These are phyloP conservation scores for Globisporangium polare DNA, from an alignment of 352 stramenopile species.

Conservation along the genomic window DNA sequence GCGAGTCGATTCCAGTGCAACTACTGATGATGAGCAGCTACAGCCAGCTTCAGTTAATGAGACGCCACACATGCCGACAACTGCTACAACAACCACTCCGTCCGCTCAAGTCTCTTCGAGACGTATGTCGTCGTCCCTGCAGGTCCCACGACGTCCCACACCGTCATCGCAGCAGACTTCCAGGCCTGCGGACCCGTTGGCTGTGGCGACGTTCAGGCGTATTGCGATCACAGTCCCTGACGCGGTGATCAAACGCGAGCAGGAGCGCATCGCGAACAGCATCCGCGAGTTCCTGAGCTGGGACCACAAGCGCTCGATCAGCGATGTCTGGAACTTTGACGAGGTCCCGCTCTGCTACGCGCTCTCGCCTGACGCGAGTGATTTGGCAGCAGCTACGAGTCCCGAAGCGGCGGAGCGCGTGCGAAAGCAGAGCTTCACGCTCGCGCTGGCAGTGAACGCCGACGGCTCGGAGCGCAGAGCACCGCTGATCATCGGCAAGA, in stretches of 20 bases:
- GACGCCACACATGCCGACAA: too few species aligned
- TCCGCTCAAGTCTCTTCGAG: too few species aligned
- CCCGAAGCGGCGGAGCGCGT: too few species aligned
- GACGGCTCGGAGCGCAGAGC: conserved; percentile 13
- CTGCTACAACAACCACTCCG: too few species aligned
- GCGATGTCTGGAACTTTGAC: conserved; percentile 22
- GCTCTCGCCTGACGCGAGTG: conserved; percentile 4
- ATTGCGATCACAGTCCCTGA: background rate
- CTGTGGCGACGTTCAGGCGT: background rate
- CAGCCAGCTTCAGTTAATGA: too few species aligned
- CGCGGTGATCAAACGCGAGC: conserved; percentile 15
- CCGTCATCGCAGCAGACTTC: background rate
- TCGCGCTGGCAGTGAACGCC: conserved; percentile 16
- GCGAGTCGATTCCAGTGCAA: too few species aligned
- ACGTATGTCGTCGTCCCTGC: too few species aligned
- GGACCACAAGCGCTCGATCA: conserved; percentile 9
- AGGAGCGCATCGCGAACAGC: conserved; percentile 1
- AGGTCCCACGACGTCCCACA: background rate
- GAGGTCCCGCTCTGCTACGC: conserved; percentile 15
- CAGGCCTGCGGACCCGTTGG: background rate
- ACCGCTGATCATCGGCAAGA: conserved; percentile 16
- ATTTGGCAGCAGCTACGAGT: too few species aligned
- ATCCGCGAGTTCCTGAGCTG: conserved; percentile 17
- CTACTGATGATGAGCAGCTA: too few species aligned
- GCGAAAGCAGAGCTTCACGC: conserved; percentile 4